A percentile compares a stretch with the other conserved stretches of the same genome.
phyloP scores from a whole-genome alignment of 495 filamentous ascomycete genomes.

The Aspergillus biplanus region DNA sequence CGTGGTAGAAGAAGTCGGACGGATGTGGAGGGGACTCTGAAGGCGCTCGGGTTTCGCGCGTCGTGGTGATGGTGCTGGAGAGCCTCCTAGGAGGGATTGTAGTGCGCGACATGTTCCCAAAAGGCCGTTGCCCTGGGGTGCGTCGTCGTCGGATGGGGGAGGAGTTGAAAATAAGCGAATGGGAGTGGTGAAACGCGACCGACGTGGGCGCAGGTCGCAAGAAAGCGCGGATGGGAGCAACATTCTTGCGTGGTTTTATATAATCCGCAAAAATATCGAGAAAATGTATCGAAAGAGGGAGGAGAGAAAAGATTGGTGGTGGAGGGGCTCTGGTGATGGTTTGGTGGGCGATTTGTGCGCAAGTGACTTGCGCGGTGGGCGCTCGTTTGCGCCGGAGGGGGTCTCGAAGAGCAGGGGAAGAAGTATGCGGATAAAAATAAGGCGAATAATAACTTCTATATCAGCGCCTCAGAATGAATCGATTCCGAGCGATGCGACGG shows the following conservation, averaged over 20 bases:
- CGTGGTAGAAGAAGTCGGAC: constrained; percentile 57
- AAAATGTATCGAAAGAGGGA: constrained; percentile 10
- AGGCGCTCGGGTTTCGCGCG: constrained; percentile 47
- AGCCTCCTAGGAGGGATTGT: constrained; percentile 63
- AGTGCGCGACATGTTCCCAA: constrained; percentile 71
- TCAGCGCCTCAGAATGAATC: constrained; percentile 36
- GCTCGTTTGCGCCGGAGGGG: constrained; percentile 43
- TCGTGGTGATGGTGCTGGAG: constrained; percentile 42
- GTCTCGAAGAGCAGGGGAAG: constrained; percentile 32
- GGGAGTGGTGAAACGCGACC: constrained; percentile 53
- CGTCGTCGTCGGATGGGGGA: constrained; percentile 57
- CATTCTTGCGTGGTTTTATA: constrained; percentile 49
- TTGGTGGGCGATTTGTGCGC: constrained; percentile 34
- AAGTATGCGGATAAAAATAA: constrained; percentile 28
- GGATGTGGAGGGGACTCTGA: constrained; percentile 53
- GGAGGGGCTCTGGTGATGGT: constrained; percentile 19
- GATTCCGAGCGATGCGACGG: constrained; percentile 38
- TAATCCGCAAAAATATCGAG: background rate
- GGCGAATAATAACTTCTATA: constrained; percentile 12
- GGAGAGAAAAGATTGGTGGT: constrained; percentile 5
- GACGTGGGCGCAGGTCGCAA: constrained; percentile 66
- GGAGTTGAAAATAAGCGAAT: constrained; percentile 68
- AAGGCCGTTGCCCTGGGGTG: constrained; percentile 59
- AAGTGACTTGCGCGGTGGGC: constrained; percentile 27
- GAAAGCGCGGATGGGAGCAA: constrained; percentile 72